phyloP scores from a whole-genome alignment of 441 rosid genomes.

The Arabidopsis lyrata region DNA sequence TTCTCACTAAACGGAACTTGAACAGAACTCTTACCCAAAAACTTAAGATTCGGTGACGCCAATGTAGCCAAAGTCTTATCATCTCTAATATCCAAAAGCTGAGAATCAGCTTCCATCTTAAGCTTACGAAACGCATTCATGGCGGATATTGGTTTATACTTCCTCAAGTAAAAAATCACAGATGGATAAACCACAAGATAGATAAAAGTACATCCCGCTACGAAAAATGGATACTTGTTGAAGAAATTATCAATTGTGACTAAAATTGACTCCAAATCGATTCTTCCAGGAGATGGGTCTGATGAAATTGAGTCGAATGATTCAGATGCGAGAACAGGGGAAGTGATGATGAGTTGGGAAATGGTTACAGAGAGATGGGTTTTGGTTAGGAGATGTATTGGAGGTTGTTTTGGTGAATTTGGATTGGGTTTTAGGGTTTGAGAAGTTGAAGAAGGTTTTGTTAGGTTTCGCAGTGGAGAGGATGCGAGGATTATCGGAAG shows the following conservation, averaged over 20 bases:
- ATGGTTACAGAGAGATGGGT: conserved; percentile 50
- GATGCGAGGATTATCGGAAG: conserved; percentile 53
- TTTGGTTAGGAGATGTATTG: conserved; percentile 42
- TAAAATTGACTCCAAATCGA: conserved; percentile 68
- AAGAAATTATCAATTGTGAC: conserved; percentile 74
- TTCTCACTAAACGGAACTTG: conserved; percentile 62
- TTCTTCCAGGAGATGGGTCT: conserved; percentile 52
- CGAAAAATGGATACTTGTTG: conserved; percentile 84
- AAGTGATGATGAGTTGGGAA: conserved; percentile 48
- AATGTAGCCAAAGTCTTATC: conserved; percentile 60
- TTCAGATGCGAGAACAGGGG: conserved; percentile 69
- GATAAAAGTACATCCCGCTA: conserved; percentile 77
- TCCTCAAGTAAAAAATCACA: conserved; percentile 59
- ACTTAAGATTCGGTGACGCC: conserved; percentile 73
- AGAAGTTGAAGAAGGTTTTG: conserved; percentile 39
- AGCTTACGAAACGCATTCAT: conserved; percentile 77
- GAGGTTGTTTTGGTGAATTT: conserved; percentile 3
- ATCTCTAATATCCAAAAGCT: conserved; percentile 88
- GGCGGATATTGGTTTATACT: conserved; percentile 71
- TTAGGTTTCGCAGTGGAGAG: conserved; percentile 51
- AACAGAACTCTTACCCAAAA: conserved; percentile 56
- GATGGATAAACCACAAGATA: conserved; percentile 79
- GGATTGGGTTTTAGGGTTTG: conserved; percentile 21
- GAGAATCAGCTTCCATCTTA: conserved; percentile 60
- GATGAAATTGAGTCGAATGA: conserved; percentile 43